Conservation (phyloP, 371 early-diverging fungal genomes). For the Mucor plumbeus region DNA sequence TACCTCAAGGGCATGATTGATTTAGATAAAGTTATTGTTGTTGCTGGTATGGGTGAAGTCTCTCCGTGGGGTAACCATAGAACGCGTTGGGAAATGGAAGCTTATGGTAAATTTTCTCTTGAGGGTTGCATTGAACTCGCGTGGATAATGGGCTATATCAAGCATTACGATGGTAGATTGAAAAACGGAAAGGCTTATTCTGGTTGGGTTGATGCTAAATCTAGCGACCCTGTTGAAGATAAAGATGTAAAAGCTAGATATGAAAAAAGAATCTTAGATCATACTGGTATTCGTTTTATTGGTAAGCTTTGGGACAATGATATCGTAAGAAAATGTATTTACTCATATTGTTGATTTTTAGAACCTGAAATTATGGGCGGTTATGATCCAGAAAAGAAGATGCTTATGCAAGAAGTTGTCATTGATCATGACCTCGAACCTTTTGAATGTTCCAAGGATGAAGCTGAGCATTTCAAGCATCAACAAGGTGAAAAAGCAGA, state of each 20-base stretch:
- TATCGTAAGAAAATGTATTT: not conserved
- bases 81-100: constrained; percentile 98
- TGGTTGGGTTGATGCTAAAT: constrained; percentile 94
- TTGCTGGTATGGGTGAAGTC: constrained; percentile 95
- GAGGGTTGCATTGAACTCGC: constrained; percentile 97
- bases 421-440: constrained; percentile 92
- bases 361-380: constrained; percentile 89
- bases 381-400: constrained; percentile 91
- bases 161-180: constrained; percentile 87
- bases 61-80: constrained; percentile 94
- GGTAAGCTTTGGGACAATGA: constrained; percentile 41
- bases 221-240: constrained; percentile 91
- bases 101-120: constrained; percentile 90
- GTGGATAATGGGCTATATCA: constrained; percentile 96
- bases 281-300: constrained; percentile 95
- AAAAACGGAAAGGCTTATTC: constrained; percentile 82
- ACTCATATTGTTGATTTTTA: constrained; percentile 4
- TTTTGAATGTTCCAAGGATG: constrained; percentile 90
- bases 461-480: constrained; percentile 89
- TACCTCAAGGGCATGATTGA: constrained; percentile 90
- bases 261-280: constrained; percentile 90
- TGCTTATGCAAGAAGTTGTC: constrained; percentile 90
- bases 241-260: constrained; percentile 92
- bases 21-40: constrained; percentile 91
- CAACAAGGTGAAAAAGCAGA: constrained; percentile 90